These are phyloP conservation scores for Hericium alpestre DNA, from an alignment of 768 basidiomycete species.

Conservation along the genomic window DNA sequence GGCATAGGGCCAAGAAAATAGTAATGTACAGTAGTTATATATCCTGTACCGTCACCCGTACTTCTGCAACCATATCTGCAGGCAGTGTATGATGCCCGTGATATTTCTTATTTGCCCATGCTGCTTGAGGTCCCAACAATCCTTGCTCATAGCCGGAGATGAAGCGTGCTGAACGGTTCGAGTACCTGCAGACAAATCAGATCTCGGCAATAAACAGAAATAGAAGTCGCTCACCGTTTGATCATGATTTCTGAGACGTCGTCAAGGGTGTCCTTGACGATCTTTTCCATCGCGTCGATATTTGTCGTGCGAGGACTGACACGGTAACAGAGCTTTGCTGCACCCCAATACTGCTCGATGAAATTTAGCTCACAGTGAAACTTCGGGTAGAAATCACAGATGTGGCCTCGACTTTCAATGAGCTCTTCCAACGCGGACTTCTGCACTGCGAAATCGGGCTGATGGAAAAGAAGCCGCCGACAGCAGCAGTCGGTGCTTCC, in stretches of 20 bases:
- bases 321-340: constrained; percentile 13
- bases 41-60: not conserved
- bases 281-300: not conserved
- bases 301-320: not conserved
- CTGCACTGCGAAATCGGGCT: not conserved
- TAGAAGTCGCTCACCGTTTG: no score
- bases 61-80: not conserved
- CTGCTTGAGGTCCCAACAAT: not conserved
- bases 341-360: constrained; percentile 24
- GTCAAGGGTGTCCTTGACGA: not conserved
- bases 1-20: no score
- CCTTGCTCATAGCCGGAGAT: not conserved
- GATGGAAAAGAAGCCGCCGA: not conserved
- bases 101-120: not conserved
- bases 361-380: constrained; percentile 24
- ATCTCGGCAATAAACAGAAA: not conserved
- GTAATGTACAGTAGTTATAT: no score
- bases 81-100: not conserved
- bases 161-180: not conserved
- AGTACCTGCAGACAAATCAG: not conserved
- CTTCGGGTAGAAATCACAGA: constrained; percentile 19
- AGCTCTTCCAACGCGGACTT: not conserved
- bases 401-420: constrained; percentile 12
- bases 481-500: not conserved
- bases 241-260: not conserved